Evolutionary conservation across 805 yeast species (phyloP), one percentile per base, ranked within the genome.

Genomic region (Candida caryicola): DNA sequence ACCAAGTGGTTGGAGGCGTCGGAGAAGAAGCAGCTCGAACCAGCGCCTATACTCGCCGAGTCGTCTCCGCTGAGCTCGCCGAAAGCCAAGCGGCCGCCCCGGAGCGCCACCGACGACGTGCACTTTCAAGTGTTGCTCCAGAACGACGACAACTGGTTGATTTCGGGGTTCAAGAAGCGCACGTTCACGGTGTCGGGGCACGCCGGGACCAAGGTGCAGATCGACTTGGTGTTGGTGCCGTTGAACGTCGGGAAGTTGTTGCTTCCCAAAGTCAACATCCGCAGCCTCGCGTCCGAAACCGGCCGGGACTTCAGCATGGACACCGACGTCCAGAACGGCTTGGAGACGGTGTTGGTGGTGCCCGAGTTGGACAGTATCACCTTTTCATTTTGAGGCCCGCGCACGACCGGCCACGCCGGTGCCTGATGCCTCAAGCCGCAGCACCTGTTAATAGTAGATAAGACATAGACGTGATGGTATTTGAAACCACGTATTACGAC

Each of bases 401-500:
- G 12, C 29, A 26, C 29, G 25, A 21, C 25, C n/a, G n/a, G n/a
- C n/a, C n/a, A n/a, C n/a, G n/a, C n/a, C n/a, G n/a, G n/a, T n/a
- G n/a, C n/a, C n/a, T n/a, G n/a, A n/a, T n/a, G n/a, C n/a, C n/a
- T n/a, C n/a, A n/a, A n/a, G n/a, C n/a, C n/a, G n/a, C n/a, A n/a
- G n/a, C n/a, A n/a, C n/a, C n/a, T n/a, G n/a, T n/a, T n/a, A n/a
- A n/a, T n/a, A n/a, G n/a, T n/a, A n/a, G n/a, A n/a, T n/a, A n/a
- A n/a, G n/a, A n/a, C n/a, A n/a, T n/a, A n/a, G n/a, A n/a, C n/a
- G n/a, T n/a, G n/a, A 86, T 87, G 95, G 95, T 83, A 13, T 84
- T 79, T 47, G 97, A 90, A 51, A 84, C 95, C 0, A 77, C 74
- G 8, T 93, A 91, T 62, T 93, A 93, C 61, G 99, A 93, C 47